A percentile compares a stretch with the other conserved stretches of the same genome.
These are phyloP conservation scores for Ascochyta pisi DNA, from an alignment of 2,329 filamentous ascomycete species.

Conservation along the genomic window DNA sequence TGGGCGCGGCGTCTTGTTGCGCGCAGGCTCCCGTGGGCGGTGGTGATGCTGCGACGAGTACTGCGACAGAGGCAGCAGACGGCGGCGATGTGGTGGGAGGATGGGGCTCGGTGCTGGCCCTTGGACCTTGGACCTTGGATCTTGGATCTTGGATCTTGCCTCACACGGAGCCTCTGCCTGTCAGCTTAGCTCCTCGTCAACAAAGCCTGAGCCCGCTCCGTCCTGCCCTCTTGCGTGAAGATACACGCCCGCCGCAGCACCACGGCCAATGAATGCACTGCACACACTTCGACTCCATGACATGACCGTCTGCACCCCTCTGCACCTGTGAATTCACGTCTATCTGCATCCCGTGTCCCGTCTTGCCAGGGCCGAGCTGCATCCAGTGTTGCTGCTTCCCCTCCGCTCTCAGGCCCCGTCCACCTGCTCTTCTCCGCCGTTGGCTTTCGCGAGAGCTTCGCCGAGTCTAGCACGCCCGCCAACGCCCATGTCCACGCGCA, in stretches of 20 bases:
- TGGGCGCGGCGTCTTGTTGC: slow-evolving; percentile 14
- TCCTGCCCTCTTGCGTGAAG: slow-evolving; percentile 19
- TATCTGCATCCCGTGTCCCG: not conserved
- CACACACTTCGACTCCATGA: not conserved
- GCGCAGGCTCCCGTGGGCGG: slow-evolving; percentile 20
- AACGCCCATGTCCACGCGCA: slow-evolving; percentile 2
- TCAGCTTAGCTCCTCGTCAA: slow-evolving; percentile 18
- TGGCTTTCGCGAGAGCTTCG: slow-evolving; percentile 1
- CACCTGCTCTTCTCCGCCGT: not conserved
- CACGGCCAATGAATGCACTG: slow-evolving; percentile 19
- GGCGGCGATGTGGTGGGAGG: slow-evolving; percentile 13
- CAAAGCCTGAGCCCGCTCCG: slow-evolving; percentile 26
- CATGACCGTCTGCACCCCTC: slow-evolving; percentile 2
- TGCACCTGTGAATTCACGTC: slow-evolving; percentile 7
- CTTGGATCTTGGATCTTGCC: slow-evolving; percentile 1
- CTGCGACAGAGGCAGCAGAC: not conserved
- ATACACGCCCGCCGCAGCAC: slow-evolving; percentile 16
- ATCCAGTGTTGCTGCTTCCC: not conserved
- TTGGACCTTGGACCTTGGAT: not conserved
- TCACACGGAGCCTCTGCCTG: slow-evolving; percentile 25
- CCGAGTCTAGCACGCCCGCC: slow-evolving; percentile 1
- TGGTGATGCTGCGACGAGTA: slow-evolving; percentile 19
- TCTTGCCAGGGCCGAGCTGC: not conserved
- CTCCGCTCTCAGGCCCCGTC: not conserved
- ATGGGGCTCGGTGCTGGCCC: not conserved